Conservation (phyloP, 371 early-diverging fungal genomes). For the Haplosporangium sp. region DNA sequence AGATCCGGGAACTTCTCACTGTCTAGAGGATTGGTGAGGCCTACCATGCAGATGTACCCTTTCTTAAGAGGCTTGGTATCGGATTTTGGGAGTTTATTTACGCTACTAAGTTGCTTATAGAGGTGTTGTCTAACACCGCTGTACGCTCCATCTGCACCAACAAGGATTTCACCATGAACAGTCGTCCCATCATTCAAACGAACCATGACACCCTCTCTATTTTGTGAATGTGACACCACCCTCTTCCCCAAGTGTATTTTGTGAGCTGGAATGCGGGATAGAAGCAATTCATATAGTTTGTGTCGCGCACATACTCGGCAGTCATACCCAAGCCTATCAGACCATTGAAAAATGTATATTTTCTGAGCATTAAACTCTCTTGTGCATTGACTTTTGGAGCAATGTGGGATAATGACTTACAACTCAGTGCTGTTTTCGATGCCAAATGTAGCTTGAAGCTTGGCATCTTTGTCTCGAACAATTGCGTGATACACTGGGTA, state of each 20-base stretch:
- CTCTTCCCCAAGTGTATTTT: constrained; percentile 14
- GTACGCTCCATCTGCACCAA: constrained; percentile 10
- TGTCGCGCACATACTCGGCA: constrained; percentile 2
- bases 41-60: not conserved
- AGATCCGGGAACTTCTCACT: not conserved
- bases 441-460: too few relatives aligned
- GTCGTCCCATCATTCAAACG: not conserved
- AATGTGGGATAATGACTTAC: too few relatives aligned
- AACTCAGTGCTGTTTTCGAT: too few relatives aligned
- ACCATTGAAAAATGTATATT: too few relatives aligned
- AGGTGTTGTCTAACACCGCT: constrained; percentile 1
- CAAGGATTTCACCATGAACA: constrained; percentile 17
- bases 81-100: not conserved
- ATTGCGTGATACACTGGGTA: too few relatives aligned
- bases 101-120: not conserved
- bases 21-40: not conserved
- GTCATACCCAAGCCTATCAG: constrained; percentile 17
- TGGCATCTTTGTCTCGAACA: too few relatives aligned
- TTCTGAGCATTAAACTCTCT: too few relatives aligned
- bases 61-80: not conserved
- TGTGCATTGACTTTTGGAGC: too few relatives aligned
- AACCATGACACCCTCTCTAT: not conserved
- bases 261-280: constrained; percentile 8
- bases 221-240: not conserved
- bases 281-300: constrained; percentile 8